Evolutionary conservation across 1,284 basidiomycete genomes (phyloP).

Genomic region (Phellopilus nigrolimitatus): DNA sequence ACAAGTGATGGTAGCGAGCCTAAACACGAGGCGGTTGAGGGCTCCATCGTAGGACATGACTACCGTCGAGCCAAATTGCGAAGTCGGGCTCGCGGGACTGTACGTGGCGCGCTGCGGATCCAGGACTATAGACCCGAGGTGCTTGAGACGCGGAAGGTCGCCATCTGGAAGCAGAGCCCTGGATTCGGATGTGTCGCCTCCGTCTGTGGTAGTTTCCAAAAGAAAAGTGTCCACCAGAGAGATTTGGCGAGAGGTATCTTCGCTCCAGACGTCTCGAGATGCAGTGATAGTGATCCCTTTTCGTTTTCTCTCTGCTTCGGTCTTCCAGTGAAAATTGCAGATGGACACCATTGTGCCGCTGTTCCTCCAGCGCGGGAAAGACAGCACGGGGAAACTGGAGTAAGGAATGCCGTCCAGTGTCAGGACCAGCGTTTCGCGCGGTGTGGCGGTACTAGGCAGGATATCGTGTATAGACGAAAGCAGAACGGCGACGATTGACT

Average conservation of each 20-base stretch:
- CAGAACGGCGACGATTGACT: conserved; percentile 1
- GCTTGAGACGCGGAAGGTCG: not conserved
- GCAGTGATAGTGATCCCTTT: conserved; percentile 6
- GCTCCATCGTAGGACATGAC: too few species aligned
- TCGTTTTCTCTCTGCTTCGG: not conserved
- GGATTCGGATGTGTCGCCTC: not conserved
- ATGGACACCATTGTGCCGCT: conserved; percentile 9
- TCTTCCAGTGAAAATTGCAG: conserved; percentile 11
- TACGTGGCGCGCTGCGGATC: conserved; percentile 5
- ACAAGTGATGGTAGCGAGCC: not conserved
- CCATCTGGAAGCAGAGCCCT: not conserved
- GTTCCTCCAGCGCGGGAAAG: not conserved
- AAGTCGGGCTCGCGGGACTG: conserved; percentile 9
- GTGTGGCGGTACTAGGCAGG: not conserved
- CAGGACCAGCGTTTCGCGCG: not conserved
- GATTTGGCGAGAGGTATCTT: conserved; percentile 1
- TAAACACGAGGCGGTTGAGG: conserved; percentile 4
- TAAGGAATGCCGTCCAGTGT: not conserved
- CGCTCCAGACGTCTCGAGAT: conserved; percentile 5
- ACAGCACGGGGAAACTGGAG: not conserved
- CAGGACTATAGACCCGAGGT: not conserved
- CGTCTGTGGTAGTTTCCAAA: not conserved
- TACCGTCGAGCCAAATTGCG: conserved; percentile 8
- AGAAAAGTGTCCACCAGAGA: conserved; percentile 1
- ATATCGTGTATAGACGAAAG: not conserved